Evolutionary conservation across 805 yeast species (phyloP).

Genomic region (Grigorovia transvaalensis): DNA sequence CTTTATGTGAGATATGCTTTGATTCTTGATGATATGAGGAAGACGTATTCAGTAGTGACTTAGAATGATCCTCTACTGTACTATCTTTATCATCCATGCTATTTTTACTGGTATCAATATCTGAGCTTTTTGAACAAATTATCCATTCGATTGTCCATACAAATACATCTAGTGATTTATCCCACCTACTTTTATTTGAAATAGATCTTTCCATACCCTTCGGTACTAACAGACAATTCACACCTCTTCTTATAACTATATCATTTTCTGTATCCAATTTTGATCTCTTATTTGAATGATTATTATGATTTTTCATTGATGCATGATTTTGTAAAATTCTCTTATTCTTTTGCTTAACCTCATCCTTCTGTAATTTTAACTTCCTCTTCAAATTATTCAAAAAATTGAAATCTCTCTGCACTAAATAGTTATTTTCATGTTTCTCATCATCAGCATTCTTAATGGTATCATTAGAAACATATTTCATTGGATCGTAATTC

Average conservation of each 20-base stretch:
- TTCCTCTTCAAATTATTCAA: conserved; percentile 49
- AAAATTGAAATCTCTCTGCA: conserved; percentile 80
- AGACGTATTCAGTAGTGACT: too few species aligned
- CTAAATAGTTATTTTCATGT: conserved; percentile 31
- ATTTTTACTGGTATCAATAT: not conserved
- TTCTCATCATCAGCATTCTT: conserved; percentile 27
- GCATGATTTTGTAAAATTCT: conserved; percentile 30
- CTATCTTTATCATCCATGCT: not conserved
- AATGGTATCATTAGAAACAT: conserved; percentile 41
- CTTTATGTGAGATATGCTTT: conserved; percentile 31
- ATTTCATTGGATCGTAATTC: conserved; percentile 46
- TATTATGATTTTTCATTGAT: conserved; percentile 8
- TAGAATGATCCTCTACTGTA: too few species aligned
- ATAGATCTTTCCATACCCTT: conserved; percentile 62
- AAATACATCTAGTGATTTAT: conserved; percentile 47
- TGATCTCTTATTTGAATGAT: conserved; percentile 12
- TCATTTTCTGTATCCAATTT: conserved; percentile 5
- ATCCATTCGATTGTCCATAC: conserved; percentile 80
- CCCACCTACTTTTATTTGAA: conserved; percentile 60
- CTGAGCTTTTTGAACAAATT: conserved; percentile 20
- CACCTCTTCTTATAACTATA: conserved; percentile 47
- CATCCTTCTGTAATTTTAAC: conserved; percentile 48
- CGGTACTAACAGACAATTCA: conserved; percentile 51
- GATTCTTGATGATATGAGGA: conserved; percentile 5
- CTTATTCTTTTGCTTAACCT: conserved; percentile 35